phyloP scores from a whole-genome alignment of 306 rosid genomes.

The Hippophae rhamnoides region DNA sequence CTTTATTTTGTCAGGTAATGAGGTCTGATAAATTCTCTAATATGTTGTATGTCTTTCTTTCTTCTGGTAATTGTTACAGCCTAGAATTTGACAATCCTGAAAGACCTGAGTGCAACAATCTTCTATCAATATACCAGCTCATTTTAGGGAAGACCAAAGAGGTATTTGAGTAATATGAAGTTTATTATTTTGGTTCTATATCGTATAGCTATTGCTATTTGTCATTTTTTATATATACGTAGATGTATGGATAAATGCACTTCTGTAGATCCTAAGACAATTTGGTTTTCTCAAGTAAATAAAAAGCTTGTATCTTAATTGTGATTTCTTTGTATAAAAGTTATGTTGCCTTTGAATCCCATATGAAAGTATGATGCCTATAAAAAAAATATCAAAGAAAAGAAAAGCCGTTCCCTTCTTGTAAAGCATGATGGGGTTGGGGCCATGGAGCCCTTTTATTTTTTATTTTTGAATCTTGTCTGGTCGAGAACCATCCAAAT shows the following conservation, averaged over 20 bases:
- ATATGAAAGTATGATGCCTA: no score
- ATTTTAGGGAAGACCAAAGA: conserved; percentile 70
- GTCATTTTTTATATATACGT: no score
- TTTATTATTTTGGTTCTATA: no score
- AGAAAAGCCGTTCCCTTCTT: neutral
- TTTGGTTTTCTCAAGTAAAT: no score
- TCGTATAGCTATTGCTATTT: no score
- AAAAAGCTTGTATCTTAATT: no score
- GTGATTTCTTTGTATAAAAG: no score
- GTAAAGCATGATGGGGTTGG: neutral
- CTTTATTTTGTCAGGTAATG: neutral
- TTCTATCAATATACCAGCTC: conserved; percentile 79
- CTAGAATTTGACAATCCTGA: conserved; percentile 83
- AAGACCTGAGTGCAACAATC: conserved; percentile 94
- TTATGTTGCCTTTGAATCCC: no score
- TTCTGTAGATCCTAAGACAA: no score
- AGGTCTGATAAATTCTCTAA: conserved; percentile 13
- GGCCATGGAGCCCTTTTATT: neutral
- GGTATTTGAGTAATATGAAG: conserved; percentile 26
- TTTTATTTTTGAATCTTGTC: no score
- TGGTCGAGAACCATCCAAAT: no score
- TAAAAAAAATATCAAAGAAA: neutral
- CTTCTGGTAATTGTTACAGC: conserved; percentile 39
- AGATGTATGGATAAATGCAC: no score
- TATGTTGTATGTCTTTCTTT: conserved; percentile 6